These are phyloP conservation scores for Centella asiatica DNA, from an alignment of 129 eudicot genomes.

Conservation along the genomic window DNA sequence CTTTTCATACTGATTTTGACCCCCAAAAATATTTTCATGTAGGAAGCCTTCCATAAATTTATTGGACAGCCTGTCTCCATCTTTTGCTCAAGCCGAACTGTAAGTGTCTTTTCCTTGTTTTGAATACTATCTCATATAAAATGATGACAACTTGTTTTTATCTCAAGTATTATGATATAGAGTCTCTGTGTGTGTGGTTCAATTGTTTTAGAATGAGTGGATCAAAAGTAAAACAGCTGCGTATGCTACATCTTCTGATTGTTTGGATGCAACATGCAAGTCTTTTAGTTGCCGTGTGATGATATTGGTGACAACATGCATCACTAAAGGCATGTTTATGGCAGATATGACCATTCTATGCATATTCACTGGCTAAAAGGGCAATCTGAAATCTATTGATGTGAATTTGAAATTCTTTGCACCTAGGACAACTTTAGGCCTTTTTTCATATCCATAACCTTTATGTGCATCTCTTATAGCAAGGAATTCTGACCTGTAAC, in stretches of 20 bases:
- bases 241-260: neutral
- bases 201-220: neutral
- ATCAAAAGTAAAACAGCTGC: neutral
- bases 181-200: too few species aligned
- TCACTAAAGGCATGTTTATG: too few species aligned
- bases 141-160: neutral
- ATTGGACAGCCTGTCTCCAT: constrained; percentile 86
- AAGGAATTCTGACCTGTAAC: neutral
- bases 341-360: too few species aligned
- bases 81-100: constrained; percentile 74
- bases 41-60: constrained; percentile 86
- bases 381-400: neutral
- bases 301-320: too few species aligned
- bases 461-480: neutral
- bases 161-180: neutral
- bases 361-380: neutral
- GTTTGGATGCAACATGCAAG: too few species aligned
- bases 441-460: neutral
- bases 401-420: too few species aligned
- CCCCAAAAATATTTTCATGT: constrained; percentile 3
- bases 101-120: constrained; percentile 1
- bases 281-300: too few species aligned
- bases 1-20: neutral
- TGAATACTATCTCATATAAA: neutral
- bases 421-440: too few species aligned